Base-by-base conservation (phyloP, 371 early-diverging fungal genomes). In the Syncephalastrum contaminatum region DNA sequence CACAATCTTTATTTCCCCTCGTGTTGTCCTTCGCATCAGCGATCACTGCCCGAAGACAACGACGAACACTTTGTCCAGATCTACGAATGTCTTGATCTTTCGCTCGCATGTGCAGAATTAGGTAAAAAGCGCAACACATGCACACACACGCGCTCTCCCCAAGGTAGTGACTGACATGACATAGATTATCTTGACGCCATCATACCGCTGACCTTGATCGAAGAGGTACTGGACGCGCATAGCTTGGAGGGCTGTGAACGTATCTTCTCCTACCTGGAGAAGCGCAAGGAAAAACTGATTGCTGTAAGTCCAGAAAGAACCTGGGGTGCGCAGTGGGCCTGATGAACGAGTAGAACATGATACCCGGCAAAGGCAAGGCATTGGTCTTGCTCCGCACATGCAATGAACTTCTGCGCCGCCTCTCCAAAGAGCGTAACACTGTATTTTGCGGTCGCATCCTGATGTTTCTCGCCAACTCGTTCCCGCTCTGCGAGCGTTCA, bases 361-460 rank as follows among this genome's bases (percentile, higher is more conserved):
- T 83, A 4, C 84, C 90, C 19, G 80, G 72, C 1, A 81, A 78
- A 62, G 93, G 94, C 47, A 92, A 92, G 59, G 92, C 89, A 2
- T 69, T 91, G n/a, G 77, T 89, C 4, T 68, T 95, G 48, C 80
- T 95, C 16, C 82, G 90, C 51, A 72, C 90, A 66, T 94, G 95
- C 68, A 94, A 93, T 62, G 89, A 88, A 21, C 63, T 94, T 18
- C 78, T 93, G 6, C 80, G 92, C 7, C 79, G 95, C 54, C 70
- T 92, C 10, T 91, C 94, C 0, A 87, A 88, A 47, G 80, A 91
- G 16, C 84, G 82, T 43, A 84, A 89, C 66, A 87, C 88, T 12
- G 88, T 84, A n/a, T 82, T 86, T 54, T 88, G 91, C 58, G 94
- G 94, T 1, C 87, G 92, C 15, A 88, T 95, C 21, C 68, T 92